phyloP scores from a whole-genome alignment of 2,329 filamentous ascomycete genomes.

The Pseudogymnoascus sp. region DNA sequence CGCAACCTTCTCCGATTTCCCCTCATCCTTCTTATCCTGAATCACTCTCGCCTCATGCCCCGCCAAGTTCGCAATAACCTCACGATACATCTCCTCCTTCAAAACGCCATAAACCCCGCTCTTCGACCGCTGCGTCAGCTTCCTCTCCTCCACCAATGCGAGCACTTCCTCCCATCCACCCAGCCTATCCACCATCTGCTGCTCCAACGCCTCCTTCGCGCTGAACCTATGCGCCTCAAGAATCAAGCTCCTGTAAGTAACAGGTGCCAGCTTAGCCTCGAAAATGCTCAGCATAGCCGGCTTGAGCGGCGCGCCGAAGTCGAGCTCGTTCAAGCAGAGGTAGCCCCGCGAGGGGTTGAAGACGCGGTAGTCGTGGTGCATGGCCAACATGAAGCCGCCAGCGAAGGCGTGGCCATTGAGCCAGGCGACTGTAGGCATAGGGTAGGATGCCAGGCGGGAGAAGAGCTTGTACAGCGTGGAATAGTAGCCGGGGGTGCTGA shows the following conservation, averaged over 20 bases:
- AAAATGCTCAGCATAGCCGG: conserved; percentile 70
- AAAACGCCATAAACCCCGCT: conserved; percentile 62
- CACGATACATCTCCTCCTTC: conserved; percentile 70
- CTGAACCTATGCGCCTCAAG: conserved; percentile 67
- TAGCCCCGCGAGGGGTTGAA: conserved; percentile 66
- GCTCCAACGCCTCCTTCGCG: conserved; percentile 54
- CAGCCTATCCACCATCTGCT: conserved; percentile 61
- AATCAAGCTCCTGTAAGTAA: conserved; percentile 55
- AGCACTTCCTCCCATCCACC: conserved; percentile 60
- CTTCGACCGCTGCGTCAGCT: conserved; percentile 54
- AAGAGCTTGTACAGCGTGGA: conserved; percentile 58
- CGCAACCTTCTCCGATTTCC: conserved; percentile 28
- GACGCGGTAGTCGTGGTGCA: conserved; percentile 78
- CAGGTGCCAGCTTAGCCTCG: conserved; percentile 55
- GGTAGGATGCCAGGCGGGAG: conserved; percentile 55
- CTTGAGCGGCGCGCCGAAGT: conserved; percentile 69
- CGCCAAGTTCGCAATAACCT: conserved; percentile 53
- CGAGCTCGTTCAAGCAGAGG: conserved; percentile 72
- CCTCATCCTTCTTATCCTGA: conserved; percentile 38
- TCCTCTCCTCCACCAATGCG: conserved; percentile 50
- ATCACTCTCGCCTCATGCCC: conserved; percentile 44
- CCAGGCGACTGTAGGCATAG: conserved; percentile 76
- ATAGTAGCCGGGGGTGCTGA: conserved; percentile 54
- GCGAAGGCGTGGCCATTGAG: conserved; percentile 78
- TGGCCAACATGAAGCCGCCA: conserved; percentile 72